Evolutionary conservation across 2,329 filamentous ascomycete species (phyloP).

Genomic region (Fusarium domesticum): DNA sequence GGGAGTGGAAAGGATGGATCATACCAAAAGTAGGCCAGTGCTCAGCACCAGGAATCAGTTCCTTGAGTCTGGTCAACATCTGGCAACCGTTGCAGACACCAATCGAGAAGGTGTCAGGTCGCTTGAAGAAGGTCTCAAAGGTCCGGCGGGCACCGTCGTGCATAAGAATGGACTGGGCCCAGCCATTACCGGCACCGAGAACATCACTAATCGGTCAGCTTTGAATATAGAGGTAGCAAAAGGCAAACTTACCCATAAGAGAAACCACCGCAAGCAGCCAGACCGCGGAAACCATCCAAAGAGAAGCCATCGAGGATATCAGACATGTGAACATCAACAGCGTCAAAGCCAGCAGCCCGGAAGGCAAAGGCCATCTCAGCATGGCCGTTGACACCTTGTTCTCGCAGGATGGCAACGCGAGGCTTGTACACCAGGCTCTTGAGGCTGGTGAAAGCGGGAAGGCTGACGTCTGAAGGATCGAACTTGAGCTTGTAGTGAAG

Average conservation of each 20-base stretch:
- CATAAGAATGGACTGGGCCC: conserved; percentile 89
- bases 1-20: not conserved
- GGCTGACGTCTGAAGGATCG: conserved; percentile 71
- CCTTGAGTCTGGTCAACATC: conserved; percentile 68
- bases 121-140: conserved; percentile 81
- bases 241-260: conserved; percentile 66
- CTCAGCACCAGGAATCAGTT: conserved; percentile 28
- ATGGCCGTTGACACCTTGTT: conserved; percentile 93
- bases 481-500: conserved; percentile 81
- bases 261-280: conserved; percentile 96
- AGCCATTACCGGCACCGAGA: conserved; percentile 90
- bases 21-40: conserved; percentile 58
- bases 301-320: conserved; percentile 80
- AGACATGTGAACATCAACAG: conserved; percentile 95
- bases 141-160: conserved; percentile 73
- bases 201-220: conserved; percentile 46
- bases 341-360: conserved; percentile 82
- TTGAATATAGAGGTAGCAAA: not conserved
- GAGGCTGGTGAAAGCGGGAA: conserved; percentile 54
- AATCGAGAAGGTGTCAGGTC: conserved; percentile 85
- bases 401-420: conserved; percentile 87
- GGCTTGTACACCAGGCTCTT: conserved; percentile 52
- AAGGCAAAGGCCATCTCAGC: conserved; percentile 99
- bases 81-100: conserved; percentile 98
- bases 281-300: conserved; percentile 76